Evolutionary conservation across 352 stramenopile genomes (phyloP).

Genomic region (Vaucheria bursata): DNA sequence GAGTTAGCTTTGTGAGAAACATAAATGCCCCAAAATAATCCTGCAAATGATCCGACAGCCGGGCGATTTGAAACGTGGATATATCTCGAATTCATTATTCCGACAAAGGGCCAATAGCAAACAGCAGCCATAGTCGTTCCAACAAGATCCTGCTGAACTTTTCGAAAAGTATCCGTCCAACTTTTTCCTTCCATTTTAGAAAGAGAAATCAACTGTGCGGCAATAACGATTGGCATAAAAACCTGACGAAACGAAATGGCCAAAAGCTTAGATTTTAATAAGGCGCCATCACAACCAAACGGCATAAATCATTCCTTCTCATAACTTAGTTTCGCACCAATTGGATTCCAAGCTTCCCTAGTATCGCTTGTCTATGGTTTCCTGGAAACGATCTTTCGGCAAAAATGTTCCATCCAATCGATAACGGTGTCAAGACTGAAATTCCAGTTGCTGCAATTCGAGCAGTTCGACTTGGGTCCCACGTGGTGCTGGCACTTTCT

Average conservation of each 20-base stretch:
- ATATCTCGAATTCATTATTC: conserved; percentile 19
- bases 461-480: conserved; percentile 15
- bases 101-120: conserved; percentile 40
- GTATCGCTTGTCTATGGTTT: conserved; percentile 8
- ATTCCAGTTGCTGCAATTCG: conserved; percentile 30
- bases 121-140: conserved; percentile 17
- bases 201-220: conserved; percentile 30
- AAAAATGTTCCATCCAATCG: conserved; percentile 33
- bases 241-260: too few relatives aligned
- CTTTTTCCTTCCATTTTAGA: conserved; percentile 40
- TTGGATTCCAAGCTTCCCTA: conserved; percentile 28
- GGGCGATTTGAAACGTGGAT: conserved; percentile 32
- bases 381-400: conserved; percentile 33
- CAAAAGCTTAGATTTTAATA: too few relatives aligned
- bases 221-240: conserved; percentile 7
- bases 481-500: background rate
- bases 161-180: conserved; percentile 14
- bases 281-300: too few relatives aligned
- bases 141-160: conserved; percentile 20
- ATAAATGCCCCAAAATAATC: conserved; percentile 45
- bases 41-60: conserved; percentile 31
- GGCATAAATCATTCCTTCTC: too few relatives aligned
- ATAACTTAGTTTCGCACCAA: too few relatives aligned
- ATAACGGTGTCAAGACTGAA: conserved; percentile 35
- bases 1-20: conserved; percentile 43